Evolutionary conservation across 352 stramenopile genomes (phyloP).

Genomic region (Pythium periplocum): DNA sequence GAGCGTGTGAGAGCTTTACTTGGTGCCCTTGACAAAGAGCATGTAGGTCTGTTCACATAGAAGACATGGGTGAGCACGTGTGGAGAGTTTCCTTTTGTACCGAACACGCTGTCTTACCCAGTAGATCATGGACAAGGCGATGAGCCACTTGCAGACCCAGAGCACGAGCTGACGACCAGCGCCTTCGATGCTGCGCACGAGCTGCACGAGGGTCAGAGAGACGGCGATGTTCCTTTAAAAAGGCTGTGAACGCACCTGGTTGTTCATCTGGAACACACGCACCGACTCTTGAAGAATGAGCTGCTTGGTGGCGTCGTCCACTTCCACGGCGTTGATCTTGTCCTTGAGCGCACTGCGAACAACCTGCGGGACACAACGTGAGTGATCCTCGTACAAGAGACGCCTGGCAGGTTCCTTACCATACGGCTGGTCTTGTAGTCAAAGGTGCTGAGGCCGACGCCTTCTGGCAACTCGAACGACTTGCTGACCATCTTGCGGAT

Average conservation of each 20-base stretch:
- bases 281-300: conserved; percentile 50
- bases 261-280: conserved; percentile 62
- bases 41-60: conserved; percentile 13
- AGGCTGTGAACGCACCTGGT: conserved; percentile 28
- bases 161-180: conserved; percentile 33
- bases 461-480: conserved; percentile 37
- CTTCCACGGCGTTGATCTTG: conserved; percentile 37
- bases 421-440: conserved; percentile 45
- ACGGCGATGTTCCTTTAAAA: neutral
- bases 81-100: neutral
- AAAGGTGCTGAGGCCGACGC: conserved; percentile 46
- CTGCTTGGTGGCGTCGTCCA: conserved; percentile 39
- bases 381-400: neutral
- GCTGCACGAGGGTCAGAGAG: conserved; percentile 13
- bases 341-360: conserved; percentile 55
- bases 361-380: conserved; percentile 13
- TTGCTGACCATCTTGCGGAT: conserved; percentile 65
- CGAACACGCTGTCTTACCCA: conserved; percentile 25
- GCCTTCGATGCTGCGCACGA: conserved; percentile 63
- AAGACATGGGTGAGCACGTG: neutral
- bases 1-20: neutral
- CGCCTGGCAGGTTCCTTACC: conserved; percentile 9
- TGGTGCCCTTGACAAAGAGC: conserved; percentile 17
- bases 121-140: conserved; percentile 44
- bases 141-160: conserved; percentile 58